Base-by-base conservation (phyloP, 352 stramenopile genomes). In the Albugo candida region DNA sequence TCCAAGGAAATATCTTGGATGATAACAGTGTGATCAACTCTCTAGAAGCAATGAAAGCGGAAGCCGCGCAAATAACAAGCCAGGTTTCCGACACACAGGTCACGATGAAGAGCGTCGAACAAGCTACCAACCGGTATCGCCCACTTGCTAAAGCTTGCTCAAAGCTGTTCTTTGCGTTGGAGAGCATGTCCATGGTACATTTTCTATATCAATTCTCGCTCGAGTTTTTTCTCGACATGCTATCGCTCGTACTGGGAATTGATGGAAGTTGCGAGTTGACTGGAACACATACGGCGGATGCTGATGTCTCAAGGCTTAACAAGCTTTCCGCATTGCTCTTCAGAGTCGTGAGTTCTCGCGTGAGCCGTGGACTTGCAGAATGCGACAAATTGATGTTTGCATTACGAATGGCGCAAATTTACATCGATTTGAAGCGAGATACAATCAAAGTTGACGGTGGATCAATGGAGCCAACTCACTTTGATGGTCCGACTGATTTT, bases 131-230 rank as follows among this genome's bases (percentile, higher is more conserved):
- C 49, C 70, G 86, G 48, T 99, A 99, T 67, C 77, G 95, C 27
- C 93, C 94, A 10, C 75, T 99, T 31, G 92, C 94, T 1, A 65
- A 76, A 45, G 70, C 79, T 18, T 85, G 81, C 45, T 93, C 84
- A 34, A 66, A 73, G 16, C 51, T 95, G 2, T 97, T 92, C 58
- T 97, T 97, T 56, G 70, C 85, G 14, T 54, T 97, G 36, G 93
- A 96, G 41, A 87, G 75, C 20, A 74, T 99, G 39, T 83, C 81
- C 34, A 83, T 93, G n/a, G 78, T 99, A 18, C 92, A 96, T 64
- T 98, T 97, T 55, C 63, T 99, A 38, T 99, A 99, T 66, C 94
- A 98, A 60, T 99, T 97, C 60, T 98, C 87, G 52, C 68, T 98
- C 0, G 72, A 81, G n/a, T 97, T 97, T 47, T 99, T 99, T 62